These are phyloP conservation scores for Prunus armeniaca DNA, from an alignment of 306 rosid species.

Conservation along the genomic window DNA sequence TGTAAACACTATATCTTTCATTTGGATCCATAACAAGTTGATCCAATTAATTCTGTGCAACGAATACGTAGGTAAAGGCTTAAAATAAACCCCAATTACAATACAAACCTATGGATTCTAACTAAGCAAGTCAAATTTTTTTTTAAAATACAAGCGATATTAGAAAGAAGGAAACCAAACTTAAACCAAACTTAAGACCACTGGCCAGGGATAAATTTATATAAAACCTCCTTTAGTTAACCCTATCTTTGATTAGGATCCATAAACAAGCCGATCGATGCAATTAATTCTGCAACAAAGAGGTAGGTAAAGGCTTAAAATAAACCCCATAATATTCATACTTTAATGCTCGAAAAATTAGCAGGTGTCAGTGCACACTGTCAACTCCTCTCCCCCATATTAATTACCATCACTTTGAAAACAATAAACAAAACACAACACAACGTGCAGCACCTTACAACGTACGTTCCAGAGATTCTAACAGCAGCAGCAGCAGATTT, in stretches of 20 bases:
- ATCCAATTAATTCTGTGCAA: no score
- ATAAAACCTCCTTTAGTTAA: no score
- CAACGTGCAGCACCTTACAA: constrained; percentile 31
- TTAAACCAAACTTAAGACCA: no score
- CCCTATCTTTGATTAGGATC: not conserved
- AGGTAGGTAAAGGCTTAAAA: not conserved
- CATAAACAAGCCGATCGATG: not conserved
- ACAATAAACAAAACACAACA: constrained; percentile 33
- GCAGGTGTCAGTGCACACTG: constrained; percentile 3
- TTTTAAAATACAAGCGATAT: no score
- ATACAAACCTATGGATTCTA: no score
- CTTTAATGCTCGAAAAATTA: not conserved
- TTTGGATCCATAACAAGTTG: no score
- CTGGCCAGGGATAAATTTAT: no score
- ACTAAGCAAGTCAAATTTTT: no score
- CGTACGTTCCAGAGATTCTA: constrained; percentile 36
- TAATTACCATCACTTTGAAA: constrained; percentile 40
- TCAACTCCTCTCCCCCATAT: constrained; percentile 30
- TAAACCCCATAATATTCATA: not conserved
- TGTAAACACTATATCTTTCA: no score
- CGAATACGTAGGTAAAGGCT: no score
- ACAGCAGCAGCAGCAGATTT: not conserved
- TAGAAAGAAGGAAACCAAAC: fast-evolving
- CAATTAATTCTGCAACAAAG: not conserved
- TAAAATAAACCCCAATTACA: no score